These are phyloP conservation scores for Tilletia caries DNA, from an alignment of 1,284 basidiomycete genomes.

Conservation along the genomic window DNA sequence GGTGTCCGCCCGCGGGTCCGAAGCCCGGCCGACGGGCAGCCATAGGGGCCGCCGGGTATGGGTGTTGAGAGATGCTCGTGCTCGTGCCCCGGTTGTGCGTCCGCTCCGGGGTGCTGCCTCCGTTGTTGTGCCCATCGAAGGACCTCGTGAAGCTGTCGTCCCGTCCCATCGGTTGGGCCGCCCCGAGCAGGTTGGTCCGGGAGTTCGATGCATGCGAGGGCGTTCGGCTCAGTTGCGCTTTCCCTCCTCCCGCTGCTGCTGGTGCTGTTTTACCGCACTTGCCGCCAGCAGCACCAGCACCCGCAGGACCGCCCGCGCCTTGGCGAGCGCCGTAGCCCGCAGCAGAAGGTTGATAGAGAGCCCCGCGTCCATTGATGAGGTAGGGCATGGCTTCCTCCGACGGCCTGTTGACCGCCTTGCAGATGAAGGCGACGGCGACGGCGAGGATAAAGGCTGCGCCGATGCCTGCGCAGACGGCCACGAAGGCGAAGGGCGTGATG, in stretches of 20 bases:
- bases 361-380: constrained; percentile 1
- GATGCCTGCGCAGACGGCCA: constrained; percentile 13
- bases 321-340: constrained; percentile 18
- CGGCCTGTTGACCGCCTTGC: constrained; percentile 20
- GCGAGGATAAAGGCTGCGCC: constrained; percentile 17
- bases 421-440: constrained; percentile 15
- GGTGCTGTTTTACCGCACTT: not conserved
- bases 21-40: not conserved
- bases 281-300: not conserved
- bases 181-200: constrained; percentile 13
- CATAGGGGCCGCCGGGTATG: not conserved
- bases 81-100: constrained; percentile 8
- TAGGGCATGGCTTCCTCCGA: constrained; percentile 19
- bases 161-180: constrained; percentile 20
- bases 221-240: not conserved
- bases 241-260: not conserved
- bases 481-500: constrained; percentile 16
- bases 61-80: constrained; percentile 10
- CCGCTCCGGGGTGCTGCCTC: not conserved
- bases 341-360: constrained; percentile 20
- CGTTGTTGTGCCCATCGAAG: not conserved
- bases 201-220: not conserved
- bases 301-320: not conserved
- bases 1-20: constrained; percentile 5
- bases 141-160: not conserved